Percentiles rank a stretch among this genome's conserved stretches.
phyloP scores from a whole-genome alignment of 208 protist species.

The Leishmania guyanensis region DNA sequence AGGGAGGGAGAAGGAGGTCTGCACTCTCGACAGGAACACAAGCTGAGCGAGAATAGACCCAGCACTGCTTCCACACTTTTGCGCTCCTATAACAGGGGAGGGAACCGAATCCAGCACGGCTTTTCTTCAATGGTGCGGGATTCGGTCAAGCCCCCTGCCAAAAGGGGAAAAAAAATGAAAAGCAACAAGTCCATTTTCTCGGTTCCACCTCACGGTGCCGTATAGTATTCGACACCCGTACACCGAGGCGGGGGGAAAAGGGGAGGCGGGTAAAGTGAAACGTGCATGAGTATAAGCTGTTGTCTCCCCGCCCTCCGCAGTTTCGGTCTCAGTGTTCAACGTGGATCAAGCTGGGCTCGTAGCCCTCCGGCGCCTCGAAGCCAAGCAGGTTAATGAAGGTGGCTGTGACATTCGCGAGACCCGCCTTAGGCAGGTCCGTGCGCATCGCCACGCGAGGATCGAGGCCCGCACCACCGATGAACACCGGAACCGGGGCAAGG shows the following conservation, averaged over 20 bases:
- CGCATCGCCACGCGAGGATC: constrained; percentile 83
- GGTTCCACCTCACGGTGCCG: too few species aligned
- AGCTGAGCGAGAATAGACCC: not conserved
- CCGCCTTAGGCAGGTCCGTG: constrained; percentile 81
- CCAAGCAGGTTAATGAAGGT: constrained; percentile 95
- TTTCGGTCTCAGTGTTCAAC: constrained; percentile 27
- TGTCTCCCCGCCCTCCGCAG: not conserved
- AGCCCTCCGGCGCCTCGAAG: constrained; percentile 88
- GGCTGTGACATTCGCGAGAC: constrained; percentile 93
- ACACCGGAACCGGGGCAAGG: constrained; percentile 91
- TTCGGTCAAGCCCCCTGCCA: not conserved
- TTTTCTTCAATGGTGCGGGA: too few species aligned
- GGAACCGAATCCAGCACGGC: not conserved
- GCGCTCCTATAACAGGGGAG: not conserved
- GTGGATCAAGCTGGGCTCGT: constrained; percentile 85
- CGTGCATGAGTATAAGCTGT: not conserved
- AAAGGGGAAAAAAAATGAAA: not conserved
- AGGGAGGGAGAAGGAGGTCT: not conserved
- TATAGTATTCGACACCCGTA: not conserved
- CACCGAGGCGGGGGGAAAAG: not conserved
- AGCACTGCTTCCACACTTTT: not conserved
- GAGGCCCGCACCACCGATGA: constrained; percentile 89
- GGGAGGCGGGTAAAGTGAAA: not conserved
- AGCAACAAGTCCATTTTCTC: not conserved
- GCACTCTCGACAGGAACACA: not conserved